phyloP scores from a whole-genome alignment of 2,329 filamentous ascomycete species.

The Aureobasidium lini region DNA sequence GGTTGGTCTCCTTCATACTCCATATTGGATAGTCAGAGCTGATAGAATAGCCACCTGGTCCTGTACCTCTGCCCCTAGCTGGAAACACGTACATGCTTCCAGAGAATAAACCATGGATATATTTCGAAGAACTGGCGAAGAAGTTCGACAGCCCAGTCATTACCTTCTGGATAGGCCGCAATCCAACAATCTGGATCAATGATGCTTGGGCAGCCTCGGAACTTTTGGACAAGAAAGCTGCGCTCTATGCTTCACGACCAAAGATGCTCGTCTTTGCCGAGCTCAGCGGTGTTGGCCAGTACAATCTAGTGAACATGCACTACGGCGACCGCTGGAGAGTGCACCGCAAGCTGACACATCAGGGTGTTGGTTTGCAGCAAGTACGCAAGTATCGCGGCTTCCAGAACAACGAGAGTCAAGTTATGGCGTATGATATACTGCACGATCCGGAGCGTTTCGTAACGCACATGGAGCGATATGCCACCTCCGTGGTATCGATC shows the following conservation, averaged over 20 bases:
- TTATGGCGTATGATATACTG: conserved; percentile 47
- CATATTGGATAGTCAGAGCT: neutral
- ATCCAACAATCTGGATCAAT: conserved; percentile 39
- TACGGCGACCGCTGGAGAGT: conserved; percentile 33
- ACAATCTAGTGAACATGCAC: conserved; percentile 38
- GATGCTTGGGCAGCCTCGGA: conserved; percentile 39
- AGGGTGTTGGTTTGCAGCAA: conserved; percentile 48
- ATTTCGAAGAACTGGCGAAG: conserved; percentile 38
- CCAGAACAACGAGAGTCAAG: conserved; percentile 52
- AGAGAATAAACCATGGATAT: conserved; percentile 32
- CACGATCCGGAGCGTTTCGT: conserved; percentile 41
- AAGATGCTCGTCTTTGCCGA: conserved; percentile 38
- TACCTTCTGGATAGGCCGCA: conserved; percentile 42
- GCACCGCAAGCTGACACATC: conserved; percentile 45
- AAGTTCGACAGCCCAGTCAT: conserved; percentile 38
- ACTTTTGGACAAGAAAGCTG: conserved; percentile 39
- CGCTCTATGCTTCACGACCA: conserved; percentile 38
- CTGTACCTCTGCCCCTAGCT: conserved; percentile 39
- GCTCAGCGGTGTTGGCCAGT: conserved; percentile 19
- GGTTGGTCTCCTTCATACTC: conserved; percentile 10
- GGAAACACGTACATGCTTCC: conserved; percentile 33
- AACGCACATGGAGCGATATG: conserved; percentile 47
- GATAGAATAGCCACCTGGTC: conserved; percentile 35
- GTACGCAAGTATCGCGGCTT: conserved; percentile 47
- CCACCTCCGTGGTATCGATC: conserved; percentile 48